These are phyloP conservation scores for Diospyros kaki DNA, from an alignment of 148 eudicot genomes.

Conservation along the genomic window DNA sequence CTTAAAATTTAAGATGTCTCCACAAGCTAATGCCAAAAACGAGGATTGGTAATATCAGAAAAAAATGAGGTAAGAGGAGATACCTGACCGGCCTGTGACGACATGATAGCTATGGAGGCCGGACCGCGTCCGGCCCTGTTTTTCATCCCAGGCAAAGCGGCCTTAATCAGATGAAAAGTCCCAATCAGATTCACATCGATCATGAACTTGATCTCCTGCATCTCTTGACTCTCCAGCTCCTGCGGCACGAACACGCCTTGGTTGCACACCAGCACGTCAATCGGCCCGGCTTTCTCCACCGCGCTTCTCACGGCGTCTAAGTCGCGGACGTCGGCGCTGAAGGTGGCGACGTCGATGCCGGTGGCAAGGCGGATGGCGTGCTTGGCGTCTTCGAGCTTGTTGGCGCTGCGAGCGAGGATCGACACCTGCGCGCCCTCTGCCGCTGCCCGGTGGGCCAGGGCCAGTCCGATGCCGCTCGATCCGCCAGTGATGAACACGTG, in stretches of 20 bases:
- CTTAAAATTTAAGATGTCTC: no score
- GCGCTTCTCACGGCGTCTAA: constrained; percentile 47
- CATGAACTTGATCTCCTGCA: constrained; percentile 70
- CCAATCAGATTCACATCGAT: constrained; percentile 82
- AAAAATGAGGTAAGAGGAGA: not conserved
- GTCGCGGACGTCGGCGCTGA: constrained; percentile 78
- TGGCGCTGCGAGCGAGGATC: constrained; percentile 56
- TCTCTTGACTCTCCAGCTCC: constrained; percentile 44
- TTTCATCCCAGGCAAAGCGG: constrained; percentile 41
- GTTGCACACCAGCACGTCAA: constrained; percentile 80
- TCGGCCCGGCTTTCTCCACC: constrained; percentile 52
- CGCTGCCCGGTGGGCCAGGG: constrained; percentile 69
- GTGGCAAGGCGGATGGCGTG: constrained; percentile 52
- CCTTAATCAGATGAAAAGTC: constrained; percentile 67
- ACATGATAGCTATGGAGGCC: constrained; percentile 10
- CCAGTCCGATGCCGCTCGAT: constrained; percentile 93
- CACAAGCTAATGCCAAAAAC: no score
- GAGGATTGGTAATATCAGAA: no score
- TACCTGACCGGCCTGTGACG: constrained; percentile 16
- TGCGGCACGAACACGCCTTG: constrained; percentile 68
- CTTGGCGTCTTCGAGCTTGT: constrained; percentile 58
- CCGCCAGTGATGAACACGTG: constrained; percentile 97
- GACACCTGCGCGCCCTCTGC: constrained; percentile 64
- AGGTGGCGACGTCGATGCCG: constrained; percentile 56
- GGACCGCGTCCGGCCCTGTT: not conserved